phyloP scores from a whole-genome alignment of 2,329 filamentous ascomycete genomes.

The Aureobasidium leucospermi region DNA sequence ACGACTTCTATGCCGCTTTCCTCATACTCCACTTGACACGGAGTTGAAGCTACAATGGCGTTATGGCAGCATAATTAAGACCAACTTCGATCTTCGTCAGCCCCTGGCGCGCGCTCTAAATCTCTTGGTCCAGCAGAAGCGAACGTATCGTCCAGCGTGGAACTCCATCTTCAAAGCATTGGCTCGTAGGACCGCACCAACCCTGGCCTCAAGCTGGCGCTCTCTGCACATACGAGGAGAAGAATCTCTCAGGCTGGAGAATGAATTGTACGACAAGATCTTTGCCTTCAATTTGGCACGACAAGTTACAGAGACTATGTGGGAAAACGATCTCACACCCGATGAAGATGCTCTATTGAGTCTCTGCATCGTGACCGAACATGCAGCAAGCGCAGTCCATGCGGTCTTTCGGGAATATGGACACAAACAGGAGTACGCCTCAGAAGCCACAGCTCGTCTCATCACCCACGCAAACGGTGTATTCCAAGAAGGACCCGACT shows the following conservation, averaged over 20 bases:
- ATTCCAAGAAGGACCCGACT: background rate
- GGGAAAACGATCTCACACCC: constrained; percentile 26
- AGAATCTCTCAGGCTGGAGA: background rate
- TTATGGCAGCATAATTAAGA: background rate
- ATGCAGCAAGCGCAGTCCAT: constrained; percentile 23
- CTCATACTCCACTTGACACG: constrained; percentile 26
- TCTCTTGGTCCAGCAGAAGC: constrained; percentile 20
- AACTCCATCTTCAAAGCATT: constrained; percentile 22
- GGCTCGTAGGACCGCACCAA: constrained; percentile 13
- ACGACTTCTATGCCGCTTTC: constrained; percentile 40
- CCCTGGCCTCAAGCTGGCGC: background rate
- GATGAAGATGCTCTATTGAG: constrained; percentile 24
- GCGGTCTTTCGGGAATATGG: background rate
- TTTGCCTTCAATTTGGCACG: constrained; percentile 22
- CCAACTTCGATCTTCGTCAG: constrained; percentile 14
- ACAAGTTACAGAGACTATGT: constrained; percentile 24
- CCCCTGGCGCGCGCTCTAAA: constrained; percentile 23
- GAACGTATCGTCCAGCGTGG: constrained; percentile 20
- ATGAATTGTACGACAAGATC: constrained; percentile 10
- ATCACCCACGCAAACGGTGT: background rate
- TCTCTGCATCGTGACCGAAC: constrained; percentile 28
- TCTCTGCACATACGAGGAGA: background rate
- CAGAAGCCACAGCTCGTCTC: background rate
- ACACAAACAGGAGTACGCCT: background rate
- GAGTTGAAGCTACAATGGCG: background rate